phyloP scores from a whole-genome alignment of 2,329 filamentous ascomycete species.

The Hypoxylon sp. region DNA sequence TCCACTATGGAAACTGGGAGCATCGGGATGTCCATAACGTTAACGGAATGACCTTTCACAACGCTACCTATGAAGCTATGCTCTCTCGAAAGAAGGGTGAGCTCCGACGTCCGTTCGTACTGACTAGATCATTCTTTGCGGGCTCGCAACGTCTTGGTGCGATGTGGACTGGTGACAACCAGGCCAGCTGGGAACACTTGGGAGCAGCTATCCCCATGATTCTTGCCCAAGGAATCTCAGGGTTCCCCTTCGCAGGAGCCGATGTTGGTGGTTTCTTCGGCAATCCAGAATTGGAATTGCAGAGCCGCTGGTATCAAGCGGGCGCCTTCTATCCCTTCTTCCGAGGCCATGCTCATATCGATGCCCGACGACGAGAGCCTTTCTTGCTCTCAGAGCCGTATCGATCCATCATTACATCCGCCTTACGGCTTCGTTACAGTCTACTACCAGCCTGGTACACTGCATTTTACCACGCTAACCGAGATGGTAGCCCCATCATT shows the following conservation, averaged over 20 bases:
- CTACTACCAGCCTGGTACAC: conserved; percentile 97
- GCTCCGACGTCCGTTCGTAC: conserved; percentile 86
- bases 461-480: conserved; percentile 90
- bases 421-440: conserved; percentile 88
- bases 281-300: conserved; percentile 91
- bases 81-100: conserved; percentile 89
- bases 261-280: conserved; percentile 99
- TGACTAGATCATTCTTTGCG: conserved; percentile 93
- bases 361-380: conserved; percentile 92
- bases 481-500: conserved; percentile 87
- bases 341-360: conserved; percentile 96
- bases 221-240: conserved; percentile 90
- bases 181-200: conserved; percentile 91
- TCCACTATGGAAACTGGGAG: conserved; percentile 93
- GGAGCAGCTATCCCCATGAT: conserved; percentile 94
- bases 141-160: conserved; percentile 91
- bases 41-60: conserved; percentile 95
- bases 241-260: conserved; percentile 93
- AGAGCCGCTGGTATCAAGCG: conserved; percentile 96
- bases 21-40: conserved; percentile 97
- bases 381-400: conserved; percentile 90
- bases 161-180: conserved; percentile 99
- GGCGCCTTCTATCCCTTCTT: conserved; percentile 99
- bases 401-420: conserved; percentile 86
- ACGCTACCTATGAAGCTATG: conserved; percentile 90